Conservation (phyloP, 106 monocot genomes). For the Xerophyta viscosa region DNA sequence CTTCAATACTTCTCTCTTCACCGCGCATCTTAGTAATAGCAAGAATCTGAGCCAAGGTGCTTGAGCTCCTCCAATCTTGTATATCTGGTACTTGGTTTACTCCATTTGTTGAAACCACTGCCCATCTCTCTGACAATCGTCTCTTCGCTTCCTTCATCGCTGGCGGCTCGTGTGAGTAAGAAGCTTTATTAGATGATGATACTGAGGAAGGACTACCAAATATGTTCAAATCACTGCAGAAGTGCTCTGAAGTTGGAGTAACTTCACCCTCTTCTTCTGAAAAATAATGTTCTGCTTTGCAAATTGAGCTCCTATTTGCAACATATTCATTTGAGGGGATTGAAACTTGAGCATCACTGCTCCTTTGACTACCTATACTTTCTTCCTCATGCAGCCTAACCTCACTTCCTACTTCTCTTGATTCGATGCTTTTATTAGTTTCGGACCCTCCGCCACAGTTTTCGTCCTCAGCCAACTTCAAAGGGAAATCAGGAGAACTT, state of each 20-base stretch:
- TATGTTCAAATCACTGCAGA: constrained; percentile 32
- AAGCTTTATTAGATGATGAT: constrained; percentile 19
- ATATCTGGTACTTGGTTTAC: constrained; percentile 18
- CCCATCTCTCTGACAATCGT: constrained; percentile 62
- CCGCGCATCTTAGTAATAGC: constrained; percentile 17
- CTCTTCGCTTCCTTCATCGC: constrained; percentile 61
- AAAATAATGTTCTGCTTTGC: constrained; percentile 23
- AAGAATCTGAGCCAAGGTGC: constrained; percentile 60
- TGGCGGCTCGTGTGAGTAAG: constrained; percentile 36
- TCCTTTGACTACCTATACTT: constrained; percentile 13
- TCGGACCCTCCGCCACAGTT: constrained; percentile 7
- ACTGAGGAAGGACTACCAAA: constrained; percentile 27
- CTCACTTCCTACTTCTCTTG: constrained; percentile 36
- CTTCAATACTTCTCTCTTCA: constrained; percentile 10
- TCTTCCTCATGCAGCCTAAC: constrained; percentile 23
- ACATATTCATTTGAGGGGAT: constrained; percentile 42
- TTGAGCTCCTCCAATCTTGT: constrained; percentile 32
- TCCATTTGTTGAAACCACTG: constrained; percentile 20
- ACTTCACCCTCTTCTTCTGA: constrained; percentile 29
- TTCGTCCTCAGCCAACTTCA: constrained; percentile 1
- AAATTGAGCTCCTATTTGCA: constrained; percentile 49
- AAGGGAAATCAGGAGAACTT: constrained; percentile 2
- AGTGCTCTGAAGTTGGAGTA: constrained; percentile 26
- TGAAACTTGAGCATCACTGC: constrained; percentile 29
- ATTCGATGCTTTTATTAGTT: constrained; percentile 6